These are phyloP conservation scores for Sporothrix mexicana DNA, from an alignment of 2,329 filamentous ascomycete species.

Conservation along the genomic window DNA sequence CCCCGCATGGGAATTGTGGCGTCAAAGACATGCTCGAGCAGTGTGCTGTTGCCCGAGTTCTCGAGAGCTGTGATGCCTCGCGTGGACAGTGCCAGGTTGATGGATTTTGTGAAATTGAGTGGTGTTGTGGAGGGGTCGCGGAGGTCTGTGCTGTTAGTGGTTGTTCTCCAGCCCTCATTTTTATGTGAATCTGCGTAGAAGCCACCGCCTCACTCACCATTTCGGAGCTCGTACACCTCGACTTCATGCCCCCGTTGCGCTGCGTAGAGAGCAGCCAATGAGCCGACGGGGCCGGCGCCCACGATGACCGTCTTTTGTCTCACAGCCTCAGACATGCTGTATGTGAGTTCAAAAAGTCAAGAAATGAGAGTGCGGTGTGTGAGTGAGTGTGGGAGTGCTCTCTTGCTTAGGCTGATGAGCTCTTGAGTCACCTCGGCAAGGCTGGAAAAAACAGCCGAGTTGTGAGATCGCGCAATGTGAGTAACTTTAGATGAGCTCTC, in stretches of 20 bases:
- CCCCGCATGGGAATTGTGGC: slow-evolving; percentile 92
- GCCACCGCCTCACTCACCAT: slow-evolving; percentile 61
- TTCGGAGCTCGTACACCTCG: slow-evolving; percentile 90
- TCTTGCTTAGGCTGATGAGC: background rate
- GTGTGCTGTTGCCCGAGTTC: slow-evolving; percentile 66
- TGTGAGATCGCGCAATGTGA: background rate
- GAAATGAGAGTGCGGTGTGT: background rate
- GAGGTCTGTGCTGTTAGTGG: slow-evolving; percentile 67
- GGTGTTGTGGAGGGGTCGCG: slow-evolving; percentile 81
- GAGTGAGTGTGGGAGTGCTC: background rate
- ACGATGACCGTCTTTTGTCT: slow-evolving; percentile 79
- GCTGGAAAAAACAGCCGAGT: background rate
- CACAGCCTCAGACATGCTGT: slow-evolving; percentile 28
- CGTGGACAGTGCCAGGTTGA: slow-evolving; percentile 94
- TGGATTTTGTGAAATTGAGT: slow-evolving; percentile 97
- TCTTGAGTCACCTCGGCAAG: slow-evolving; percentile 2
- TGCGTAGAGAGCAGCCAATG: slow-evolving; percentile 89
- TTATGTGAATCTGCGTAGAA: no score
- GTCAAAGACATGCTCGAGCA: slow-evolving; percentile 75
- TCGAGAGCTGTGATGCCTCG: slow-evolving; percentile 88
- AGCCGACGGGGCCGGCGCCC: slow-evolving; percentile 91
- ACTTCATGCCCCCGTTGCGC: slow-evolving; percentile 87
- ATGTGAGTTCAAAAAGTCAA: background rate
- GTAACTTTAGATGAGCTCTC: background rate
- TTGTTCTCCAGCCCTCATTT: background rate